A percentile compares a stretch with the other conserved stretches of the same genome.
phyloP scores from a whole-genome alignment of 352 stramenopile genomes.

The Globisporangium ultimum region DNA sequence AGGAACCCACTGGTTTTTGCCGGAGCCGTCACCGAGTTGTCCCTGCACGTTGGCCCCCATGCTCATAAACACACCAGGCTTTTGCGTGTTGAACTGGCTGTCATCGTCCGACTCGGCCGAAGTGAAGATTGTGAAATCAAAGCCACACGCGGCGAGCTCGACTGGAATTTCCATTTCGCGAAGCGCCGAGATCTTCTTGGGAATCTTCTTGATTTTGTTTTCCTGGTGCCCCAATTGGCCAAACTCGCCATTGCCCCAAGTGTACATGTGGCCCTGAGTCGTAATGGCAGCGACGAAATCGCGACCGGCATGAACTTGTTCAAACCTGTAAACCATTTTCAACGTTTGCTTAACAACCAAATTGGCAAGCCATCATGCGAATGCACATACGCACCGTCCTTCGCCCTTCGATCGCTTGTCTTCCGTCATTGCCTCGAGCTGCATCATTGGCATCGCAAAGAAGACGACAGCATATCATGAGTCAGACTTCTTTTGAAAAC shows the following conservation, averaged over 20 bases:
- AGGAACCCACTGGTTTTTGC: constrained; percentile 83
- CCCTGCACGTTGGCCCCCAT: constrained; percentile 74
- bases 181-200: constrained; percentile 83
- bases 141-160: constrained; percentile 46
- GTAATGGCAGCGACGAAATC: constrained; percentile 64
- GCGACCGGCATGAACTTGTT: constrained; percentile 43
- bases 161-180: constrained; percentile 76
- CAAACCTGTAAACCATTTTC: constrained; percentile 35
- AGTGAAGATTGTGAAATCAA: constrained; percentile 73
- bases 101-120: constrained; percentile 62
- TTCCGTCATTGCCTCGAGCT: constrained; percentile 67
- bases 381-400: constrained; percentile 38
- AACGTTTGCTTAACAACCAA: neutral
- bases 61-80: constrained; percentile 74
- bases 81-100: constrained; percentile 73
- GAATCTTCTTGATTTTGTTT: constrained; percentile 84
- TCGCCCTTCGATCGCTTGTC: constrained; percentile 77
- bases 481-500: neutral
- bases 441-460: too few species aligned
- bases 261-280: constrained; percentile 67
- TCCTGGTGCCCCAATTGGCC: constrained; percentile 81
- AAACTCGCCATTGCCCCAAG: constrained; percentile 74
- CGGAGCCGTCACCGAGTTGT: constrained; percentile 59
- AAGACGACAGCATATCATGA: too few species aligned
- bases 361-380: too few species aligned